A percentile compares a stretch with the other conserved stretches of the same genome.
Conservation (phyloP, 78 protist genomes). For the Paratrimastix pyriformis region DNA sequence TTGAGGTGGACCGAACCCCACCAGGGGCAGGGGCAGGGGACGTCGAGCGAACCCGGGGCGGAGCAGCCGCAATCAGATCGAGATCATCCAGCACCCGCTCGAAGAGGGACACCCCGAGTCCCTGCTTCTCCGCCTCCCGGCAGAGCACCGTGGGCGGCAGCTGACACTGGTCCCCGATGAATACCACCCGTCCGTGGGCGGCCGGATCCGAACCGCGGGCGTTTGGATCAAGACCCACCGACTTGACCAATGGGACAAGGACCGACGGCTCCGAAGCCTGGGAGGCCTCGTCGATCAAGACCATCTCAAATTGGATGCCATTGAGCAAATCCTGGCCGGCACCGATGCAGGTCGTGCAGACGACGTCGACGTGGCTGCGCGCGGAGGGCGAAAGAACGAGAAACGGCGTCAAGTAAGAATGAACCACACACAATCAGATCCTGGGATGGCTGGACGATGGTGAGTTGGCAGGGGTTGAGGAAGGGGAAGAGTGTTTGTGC, state of each 20-base stretch:
- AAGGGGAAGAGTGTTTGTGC: too few relatives aligned
- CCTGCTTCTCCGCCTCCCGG: background rate
- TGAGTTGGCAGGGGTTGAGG: too few relatives aligned
- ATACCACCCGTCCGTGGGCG: background rate
- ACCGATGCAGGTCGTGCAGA: background rate
- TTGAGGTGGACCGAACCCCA: too few relatives aligned
- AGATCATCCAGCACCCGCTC: constrained; percentile 21
- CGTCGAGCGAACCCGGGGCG: too few relatives aligned
- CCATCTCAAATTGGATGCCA: background rate
- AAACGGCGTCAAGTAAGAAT: too few relatives aligned
- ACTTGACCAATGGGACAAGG: too few relatives aligned
- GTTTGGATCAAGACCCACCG: too few relatives aligned
- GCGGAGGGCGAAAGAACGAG: too few relatives aligned
- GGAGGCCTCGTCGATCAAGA: background rate
- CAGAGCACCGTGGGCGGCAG: constrained; percentile 19
- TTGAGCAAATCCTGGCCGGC: background rate
- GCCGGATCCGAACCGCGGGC: background rate
- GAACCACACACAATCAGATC: too few relatives aligned
- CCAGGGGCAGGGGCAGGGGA: too few relatives aligned
- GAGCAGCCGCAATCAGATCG: too few relatives aligned
- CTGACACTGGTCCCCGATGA: constrained; percentile 37
- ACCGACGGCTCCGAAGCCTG: background rate
- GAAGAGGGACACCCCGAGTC: constrained; percentile 9
- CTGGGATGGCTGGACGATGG: too few relatives aligned
- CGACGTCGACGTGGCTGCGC: background rate